Evolutionary conservation across 129 eudicot species (phyloP), one percentile per base, ranked within the genome.

Genomic region (Artemisia annua): DNA sequence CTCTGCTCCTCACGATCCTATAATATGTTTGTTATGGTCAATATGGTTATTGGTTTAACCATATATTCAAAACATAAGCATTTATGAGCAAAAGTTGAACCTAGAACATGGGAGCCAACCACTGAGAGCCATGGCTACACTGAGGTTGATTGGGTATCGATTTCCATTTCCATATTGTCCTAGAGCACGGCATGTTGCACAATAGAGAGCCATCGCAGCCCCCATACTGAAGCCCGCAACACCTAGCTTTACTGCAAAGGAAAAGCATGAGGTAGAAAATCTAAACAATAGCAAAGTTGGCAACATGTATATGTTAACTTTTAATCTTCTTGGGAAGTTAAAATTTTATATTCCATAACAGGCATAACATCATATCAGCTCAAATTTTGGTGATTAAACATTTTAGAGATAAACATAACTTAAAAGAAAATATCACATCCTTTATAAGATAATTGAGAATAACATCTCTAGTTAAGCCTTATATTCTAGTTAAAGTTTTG

Each of bases 91-190:
- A 66, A 55, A 71, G 66, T 32, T 66, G 57, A 74, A 86, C 88
- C 88, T 81, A 16, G 91, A 78, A 75, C 88, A 83, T 24, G 91
- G 91, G 52, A 87, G 88, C 91, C 91, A 87, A 55, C 88, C 91
- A 61, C 88, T 87, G 17, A 87, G 88, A 71, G 84, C 84, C 62
- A 87, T 86, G 51, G 77, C 81, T 48, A 54, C 77, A 13, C 79
- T 83, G 12, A 87, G 86, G 75, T 87, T 83, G 71, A 87, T 73
- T 15, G 84, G 79, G 69, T 87, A 87, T 30, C 82, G 80, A 71
- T 69, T 79, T 24, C 91, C 88, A 60, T 84, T 83, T 13, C 82
- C 81, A 67, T 75, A 87, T 53, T 77, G 88, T 26, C 88, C 84
- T 3, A 72, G 66, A 32, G 73, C 84, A 63, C 80, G 86, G 48